These are phyloP conservation scores for Pichia sp. DNA, from an alignment of 1,139 yeast genomes.

Conservation along the genomic window DNA sequence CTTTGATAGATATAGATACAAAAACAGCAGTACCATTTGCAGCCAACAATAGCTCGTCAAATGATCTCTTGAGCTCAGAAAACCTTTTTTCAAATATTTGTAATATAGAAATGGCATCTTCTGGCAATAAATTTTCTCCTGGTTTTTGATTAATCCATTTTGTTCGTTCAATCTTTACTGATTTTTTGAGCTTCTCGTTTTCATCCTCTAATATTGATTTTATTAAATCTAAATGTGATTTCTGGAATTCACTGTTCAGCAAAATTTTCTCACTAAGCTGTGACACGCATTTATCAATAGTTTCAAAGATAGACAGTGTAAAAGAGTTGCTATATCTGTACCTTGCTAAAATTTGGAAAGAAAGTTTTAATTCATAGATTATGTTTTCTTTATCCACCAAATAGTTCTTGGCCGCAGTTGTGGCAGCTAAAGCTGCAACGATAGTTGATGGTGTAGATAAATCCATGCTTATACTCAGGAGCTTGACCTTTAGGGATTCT, in stretches of 20 bases:
- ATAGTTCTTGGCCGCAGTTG: slow-evolving; percentile 21
- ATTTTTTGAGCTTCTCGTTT: no score
- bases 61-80: neutral
- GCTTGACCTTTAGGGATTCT: slow-evolving; percentile 17
- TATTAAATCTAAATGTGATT: slow-evolving; percentile 29
- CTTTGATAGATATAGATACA: neutral
- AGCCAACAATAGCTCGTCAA: neutral
- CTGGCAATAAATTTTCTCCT: slow-evolving; percentile 37
- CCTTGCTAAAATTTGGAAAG: slow-evolving; percentile 35
- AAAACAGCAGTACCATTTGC: neutral
- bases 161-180: no score
- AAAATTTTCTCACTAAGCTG: no score
- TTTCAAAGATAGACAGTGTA: no score
- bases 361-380: slow-evolving; percentile 27
- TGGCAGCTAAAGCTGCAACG: slow-evolving; percentile 28
- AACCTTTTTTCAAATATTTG: slow-evolving; percentile 33
- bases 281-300: no score
- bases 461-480: slow-evolving; percentile 30
- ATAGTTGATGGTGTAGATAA: slow-evolving; percentile 30
- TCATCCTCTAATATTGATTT: slow-evolving; percentile 14
- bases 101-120: slow-evolving; percentile 42
- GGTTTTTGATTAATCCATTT: slow-evolving; percentile 42
- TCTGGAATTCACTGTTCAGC: slow-evolving; percentile 7
- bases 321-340: neutral
- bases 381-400: slow-evolving; percentile 6